These are phyloP conservation scores for Emergomyces pasteurianus DNA, from an alignment of 2,329 filamentous ascomycete genomes.

Conservation along the genomic window DNA sequence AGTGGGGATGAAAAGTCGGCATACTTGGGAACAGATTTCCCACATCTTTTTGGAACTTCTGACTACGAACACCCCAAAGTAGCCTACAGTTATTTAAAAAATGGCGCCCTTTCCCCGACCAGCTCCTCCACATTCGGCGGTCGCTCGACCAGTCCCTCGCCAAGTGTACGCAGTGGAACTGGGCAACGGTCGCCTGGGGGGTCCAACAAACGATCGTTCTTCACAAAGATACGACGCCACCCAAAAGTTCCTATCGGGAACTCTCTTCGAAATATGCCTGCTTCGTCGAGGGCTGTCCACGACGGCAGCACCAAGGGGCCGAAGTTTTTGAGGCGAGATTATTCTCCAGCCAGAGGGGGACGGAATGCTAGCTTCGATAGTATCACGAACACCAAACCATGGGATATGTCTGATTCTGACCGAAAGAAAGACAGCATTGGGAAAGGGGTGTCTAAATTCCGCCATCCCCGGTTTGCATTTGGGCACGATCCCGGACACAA, in stretches of 20 bases:
- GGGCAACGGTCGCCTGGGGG: slow-evolving; percentile 35
- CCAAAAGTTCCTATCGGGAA: slow-evolving; percentile 33
- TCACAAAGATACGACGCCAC: slow-evolving; percentile 42
- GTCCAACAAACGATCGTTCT: slow-evolving; percentile 36
- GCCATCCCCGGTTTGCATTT: slow-evolving; percentile 20
- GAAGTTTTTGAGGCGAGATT: slow-evolving; percentile 20
- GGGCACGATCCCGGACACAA: slow-evolving; percentile 19
- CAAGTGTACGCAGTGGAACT: slow-evolving; percentile 55
- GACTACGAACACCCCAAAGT: slow-evolving; percentile 23
- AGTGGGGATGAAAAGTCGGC: slow-evolving; percentile 46
- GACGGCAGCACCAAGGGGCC: slow-evolving; percentile 17
- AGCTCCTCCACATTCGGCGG: slow-evolving; percentile 37
- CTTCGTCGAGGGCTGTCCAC: slow-evolving; percentile 18
- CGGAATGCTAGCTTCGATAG: slow-evolving; percentile 28
- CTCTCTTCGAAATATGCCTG: slow-evolving; percentile 21
- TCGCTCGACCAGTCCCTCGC: slow-evolving; percentile 70
- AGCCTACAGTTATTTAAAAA: slow-evolving; percentile 35
- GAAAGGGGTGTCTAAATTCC: slow-evolving; percentile 25
- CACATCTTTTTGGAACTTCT: slow-evolving; percentile 11
- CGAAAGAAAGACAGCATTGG: slow-evolving; percentile 25
- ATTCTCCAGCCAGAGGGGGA: slow-evolving; percentile 20
- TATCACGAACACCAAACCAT: slow-evolving; percentile 12
- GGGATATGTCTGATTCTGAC: slow-evolving; percentile 24
- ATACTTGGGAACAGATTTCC: background rate
- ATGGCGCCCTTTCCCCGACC: slow-evolving; percentile 11